Evolutionary conservation across 768 basidiomycete genomes (phyloP), one percentile per base, ranked within the genome.

Genomic region (Tulasnella sp.): DNA sequence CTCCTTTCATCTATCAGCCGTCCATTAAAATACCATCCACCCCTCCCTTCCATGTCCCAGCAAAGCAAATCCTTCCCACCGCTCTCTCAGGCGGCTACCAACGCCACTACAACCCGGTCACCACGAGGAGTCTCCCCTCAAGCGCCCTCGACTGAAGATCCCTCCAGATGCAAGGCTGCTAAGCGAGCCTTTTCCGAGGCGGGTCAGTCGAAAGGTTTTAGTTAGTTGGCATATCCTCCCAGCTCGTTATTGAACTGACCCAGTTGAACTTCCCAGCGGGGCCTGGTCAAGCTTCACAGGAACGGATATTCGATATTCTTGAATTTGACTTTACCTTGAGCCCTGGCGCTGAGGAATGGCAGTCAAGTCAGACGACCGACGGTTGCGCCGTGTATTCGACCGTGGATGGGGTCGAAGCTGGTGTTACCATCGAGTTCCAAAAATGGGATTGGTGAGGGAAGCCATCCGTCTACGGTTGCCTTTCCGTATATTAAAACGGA

Each of bases 291-390:
- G 23, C 48, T 1, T 51, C 48, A 51, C 15, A 51, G 23, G 20
- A 9, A 51, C 20, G 70, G 10, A 18, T 2, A 26, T 29, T 10
- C 5, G 70, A 18, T 4, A 23, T 29, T 35, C 23, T 6, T 1
- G 39, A 73, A n/a, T 73, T 73, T 32, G 61, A 67, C 61, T 67
- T 67, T 13, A 67, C 61, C 61, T 26, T 32, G 11, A 67, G 61
- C 32, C 61, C 61, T 26, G 32, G 61, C 11, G 61, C 61, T 32
- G 61, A 67, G 32, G 20, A 67, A 67, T 67, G 61, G 61, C 61
- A 32, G 10, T 67, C 26, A 11, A 67, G 26, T 13, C 26, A 67
- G 26, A 67, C 61, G n/a, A n/a, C 61, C 5, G 61, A 67, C n/a
- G 61, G 61, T 32, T 29, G 61, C 11, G 61, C 61, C 4, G 61